These are phyloP conservation scores for Agaricus blazei DNA, from an alignment of 768 basidiomycete genomes.

Conservation along the genomic window DNA sequence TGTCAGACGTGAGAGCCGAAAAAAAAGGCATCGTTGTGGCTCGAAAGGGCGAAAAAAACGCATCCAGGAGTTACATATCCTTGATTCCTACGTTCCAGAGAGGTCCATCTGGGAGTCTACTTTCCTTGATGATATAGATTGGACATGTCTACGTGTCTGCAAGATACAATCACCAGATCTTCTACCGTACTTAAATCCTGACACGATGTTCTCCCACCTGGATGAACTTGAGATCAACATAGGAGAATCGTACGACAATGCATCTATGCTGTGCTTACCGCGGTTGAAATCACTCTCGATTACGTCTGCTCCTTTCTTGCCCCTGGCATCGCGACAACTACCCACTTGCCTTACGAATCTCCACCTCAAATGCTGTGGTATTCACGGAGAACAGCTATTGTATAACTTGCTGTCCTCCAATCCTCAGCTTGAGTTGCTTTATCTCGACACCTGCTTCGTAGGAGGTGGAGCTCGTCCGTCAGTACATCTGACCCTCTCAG, in stretches of 20 bases:
- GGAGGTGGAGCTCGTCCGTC: not conserved
- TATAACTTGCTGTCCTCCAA: not conserved
- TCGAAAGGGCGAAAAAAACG: conserved; percentile 44
- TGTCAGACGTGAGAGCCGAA: conserved; percentile 40
- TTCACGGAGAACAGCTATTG: not conserved
- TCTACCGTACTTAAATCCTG: conserved; percentile 19
- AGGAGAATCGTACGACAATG: not conserved
- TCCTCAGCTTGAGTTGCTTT: conserved; percentile 5
- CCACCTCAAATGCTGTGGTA: not conserved
- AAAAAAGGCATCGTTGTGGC: conserved; percentile 56
- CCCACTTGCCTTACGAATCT: not conserved
- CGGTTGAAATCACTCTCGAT: conserved; percentile 9
- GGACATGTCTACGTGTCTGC: conserved; percentile 36
- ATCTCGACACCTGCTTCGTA: not conserved
- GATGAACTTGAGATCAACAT: conserved; percentile 28
- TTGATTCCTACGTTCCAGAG: too few relatives aligned
- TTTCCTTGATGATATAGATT: conserved; percentile 29
- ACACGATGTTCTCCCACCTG: conserved; percentile 26
- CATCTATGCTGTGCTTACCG: not conserved
- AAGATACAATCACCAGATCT: conserved; percentile 31
- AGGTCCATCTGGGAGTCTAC: conserved; percentile 17
- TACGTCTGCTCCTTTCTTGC: not conserved
- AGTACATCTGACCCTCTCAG: not conserved
- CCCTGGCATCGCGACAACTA: not conserved
- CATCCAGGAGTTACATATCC: conserved; percentile 33